Percentiles rank a stretch among this genome's conserved stretches.
phyloP scores from a whole-genome alignment of 768 basidiomycete species.

The Mycena sanguinolenta region DNA sequence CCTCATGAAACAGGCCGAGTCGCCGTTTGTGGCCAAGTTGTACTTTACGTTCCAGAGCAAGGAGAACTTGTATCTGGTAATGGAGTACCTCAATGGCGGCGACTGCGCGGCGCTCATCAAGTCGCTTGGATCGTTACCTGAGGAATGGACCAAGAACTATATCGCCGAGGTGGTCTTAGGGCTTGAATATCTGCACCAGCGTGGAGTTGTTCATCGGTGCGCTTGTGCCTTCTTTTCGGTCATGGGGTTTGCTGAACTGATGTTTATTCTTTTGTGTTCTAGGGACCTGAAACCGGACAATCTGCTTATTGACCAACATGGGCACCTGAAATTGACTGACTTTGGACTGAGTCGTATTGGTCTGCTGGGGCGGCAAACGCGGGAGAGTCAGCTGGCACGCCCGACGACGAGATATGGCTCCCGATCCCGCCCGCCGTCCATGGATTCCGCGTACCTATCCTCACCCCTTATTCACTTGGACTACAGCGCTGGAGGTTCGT shows the following conservation, averaged over 20 bases:
- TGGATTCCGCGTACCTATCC: constrained; percentile 83
- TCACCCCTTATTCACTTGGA: constrained; percentile 80
- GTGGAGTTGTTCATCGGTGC: constrained; percentile 96
- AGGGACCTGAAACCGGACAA: constrained; percentile 99
- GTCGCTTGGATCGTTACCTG: constrained; percentile 90
- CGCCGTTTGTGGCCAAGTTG: constrained; percentile 96
- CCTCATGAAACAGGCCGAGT: constrained; percentile 98
- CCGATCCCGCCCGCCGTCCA: constrained; percentile 84
- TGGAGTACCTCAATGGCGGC: constrained; percentile 99
- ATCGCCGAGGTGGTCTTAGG: constrained; percentile 97
- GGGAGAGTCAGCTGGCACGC: constrained; percentile 69
- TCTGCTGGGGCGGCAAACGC: constrained; percentile 96
- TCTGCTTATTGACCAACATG: constrained; percentile 94
- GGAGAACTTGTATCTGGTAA: constrained; percentile 97
- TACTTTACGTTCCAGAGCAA: constrained; percentile 99
- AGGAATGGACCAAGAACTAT: constrained; percentile 97
- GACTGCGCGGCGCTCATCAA: constrained; percentile 98
- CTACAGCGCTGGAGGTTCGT: constrained; percentile 74
- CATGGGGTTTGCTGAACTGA: constrained; percentile 8
- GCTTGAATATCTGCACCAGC: constrained; percentile 95
- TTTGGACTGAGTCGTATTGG: constrained; percentile 98
- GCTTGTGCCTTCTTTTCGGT: constrained; percentile 42
- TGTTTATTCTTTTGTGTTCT: constrained; percentile 29
- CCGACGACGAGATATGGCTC: constrained; percentile 70
- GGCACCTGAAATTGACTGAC: constrained; percentile 97